phyloP scores from a whole-genome alignment of 2,329 filamentous ascomycete genomes.

The Rutstroemia sp. region DNA sequence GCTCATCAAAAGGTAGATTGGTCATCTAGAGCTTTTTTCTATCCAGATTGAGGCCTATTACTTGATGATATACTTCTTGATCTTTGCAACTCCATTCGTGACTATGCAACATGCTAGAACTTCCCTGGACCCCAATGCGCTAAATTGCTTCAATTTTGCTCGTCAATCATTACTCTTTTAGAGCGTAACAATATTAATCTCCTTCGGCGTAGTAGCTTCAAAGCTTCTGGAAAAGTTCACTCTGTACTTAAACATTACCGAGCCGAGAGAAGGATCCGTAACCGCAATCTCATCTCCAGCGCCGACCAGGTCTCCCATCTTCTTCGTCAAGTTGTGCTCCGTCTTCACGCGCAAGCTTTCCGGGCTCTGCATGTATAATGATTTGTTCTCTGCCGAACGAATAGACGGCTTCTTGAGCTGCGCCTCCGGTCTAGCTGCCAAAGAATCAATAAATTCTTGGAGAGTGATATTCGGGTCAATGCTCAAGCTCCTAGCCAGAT shows the following conservation, averaged over 20 bases:
- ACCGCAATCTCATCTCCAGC: constrained; percentile 87
- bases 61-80: background rate
- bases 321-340: constrained; percentile 71
- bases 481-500: constrained; percentile 65
- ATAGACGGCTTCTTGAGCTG: constrained; percentile 93
- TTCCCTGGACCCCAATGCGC: background rate
- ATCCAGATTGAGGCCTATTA: constrained; percentile 9
- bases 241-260: constrained; percentile 28
- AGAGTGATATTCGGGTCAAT: constrained; percentile 67
- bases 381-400: constrained; percentile 70
- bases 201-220: background rate
- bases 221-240: constrained; percentile 23
- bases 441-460: constrained; percentile 74
- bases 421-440: constrained; percentile 77
- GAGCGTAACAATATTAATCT: background rate
- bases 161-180: background rate
- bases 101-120: constrained; percentile 2
- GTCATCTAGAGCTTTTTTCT: constrained; percentile 2
- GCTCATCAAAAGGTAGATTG: constrained; percentile 11
- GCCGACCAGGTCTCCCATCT: constrained; percentile 66
- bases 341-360: constrained; percentile 78
- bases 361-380: constrained; percentile 83
- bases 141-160: background rate
- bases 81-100: background rate
- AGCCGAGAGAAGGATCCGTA: constrained; percentile 78